Evolutionary conservation across 1,139 yeast genomes (phyloP), one percentile per base, ranked within the genome.

Genomic region (Lodderomyces margitis): DNA sequence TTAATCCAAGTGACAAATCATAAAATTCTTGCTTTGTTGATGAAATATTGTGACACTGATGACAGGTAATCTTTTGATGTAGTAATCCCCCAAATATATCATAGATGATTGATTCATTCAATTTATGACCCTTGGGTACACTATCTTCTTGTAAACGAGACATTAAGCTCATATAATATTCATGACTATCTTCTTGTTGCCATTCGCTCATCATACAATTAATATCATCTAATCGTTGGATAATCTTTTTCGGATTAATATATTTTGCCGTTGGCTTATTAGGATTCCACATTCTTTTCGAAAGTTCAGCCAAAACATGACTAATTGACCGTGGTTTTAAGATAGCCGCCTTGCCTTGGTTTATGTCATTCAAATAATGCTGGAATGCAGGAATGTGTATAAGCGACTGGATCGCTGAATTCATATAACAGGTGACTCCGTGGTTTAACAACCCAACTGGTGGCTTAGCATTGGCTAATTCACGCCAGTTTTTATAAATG

Each of bases 131-230:
- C 58, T 81, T 84, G 24, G 97, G 97, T 1, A 94, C 89, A 6
- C 88, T 77, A 58, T 91, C 97, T 59, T 91, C 97, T 62, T 91
- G 98, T 44, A 91, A 66, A 43, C 96, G 68, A 8, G 94, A 82
- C 74, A 91, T 75, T 47, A 91, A 68, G 14, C 95, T 86, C 96
- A 91, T 89, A 59, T 83, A 87, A 63, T 91, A 92, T 62, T 92
- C 99, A 62, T 92, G 99, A 1, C 96, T 86, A 61, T 92, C 99
- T 63, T 92, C 98, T 62, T 92, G 98, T 61, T 88, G 91, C 96
- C 96, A 89, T 59, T 83, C 92, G 32, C 91, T 82, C 96, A 91
- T 88, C 94, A 87, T 85, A 58, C 96, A 88, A 61, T 91, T 91
- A 54, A 91, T 88, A 53, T 88, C 96, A 40, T 79, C 87, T 44